A percentile compares a stretch with the other conserved stretches of the same genome.
Evolutionary conservation across 176 grass and related monocot species (phyloP).

Genomic region (Oryza meridionalis): DNA sequence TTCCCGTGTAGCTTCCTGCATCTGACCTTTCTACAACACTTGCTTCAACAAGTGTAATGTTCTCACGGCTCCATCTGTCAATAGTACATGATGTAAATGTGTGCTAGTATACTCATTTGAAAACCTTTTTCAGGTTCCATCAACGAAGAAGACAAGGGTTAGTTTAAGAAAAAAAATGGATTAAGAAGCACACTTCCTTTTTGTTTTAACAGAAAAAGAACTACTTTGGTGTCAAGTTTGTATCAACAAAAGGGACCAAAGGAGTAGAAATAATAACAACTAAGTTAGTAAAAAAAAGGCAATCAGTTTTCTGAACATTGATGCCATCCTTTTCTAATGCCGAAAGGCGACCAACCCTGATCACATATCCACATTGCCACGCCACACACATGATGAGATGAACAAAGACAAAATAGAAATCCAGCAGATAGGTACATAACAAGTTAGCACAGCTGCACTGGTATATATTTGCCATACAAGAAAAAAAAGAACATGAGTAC

Average conservation of each 20-base stretch:
- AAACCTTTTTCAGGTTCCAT: background rate
- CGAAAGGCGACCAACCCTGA: slow-evolving; percentile 40
- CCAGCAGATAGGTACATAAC: background rate
- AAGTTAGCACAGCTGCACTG: background rate
- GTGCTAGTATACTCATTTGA: background rate
- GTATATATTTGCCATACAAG: background rate
- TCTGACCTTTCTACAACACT: background rate
- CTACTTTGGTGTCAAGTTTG: background rate
- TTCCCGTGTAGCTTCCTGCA: background rate
- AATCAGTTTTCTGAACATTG: slow-evolving; percentile 2
- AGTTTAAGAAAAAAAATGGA: background rate
- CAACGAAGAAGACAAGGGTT: background rate
- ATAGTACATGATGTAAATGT: background rate
- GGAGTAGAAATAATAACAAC: background rate
- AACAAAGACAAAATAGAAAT: background rate
- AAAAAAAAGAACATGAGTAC: background rate
- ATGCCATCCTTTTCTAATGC: slow-evolving; percentile 1
- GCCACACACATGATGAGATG: background rate
- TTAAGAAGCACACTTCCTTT: background rate
- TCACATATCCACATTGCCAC: background rate
- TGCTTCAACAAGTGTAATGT: background rate
- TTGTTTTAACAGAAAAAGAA: background rate
- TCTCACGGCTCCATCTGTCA: background rate
- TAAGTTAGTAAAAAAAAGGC: slow-evolving; percentile 3
- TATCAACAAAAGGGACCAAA: background rate